Conservation (phyloP, 805 yeast species). For the Isabelozyma gotoi region DNA sequence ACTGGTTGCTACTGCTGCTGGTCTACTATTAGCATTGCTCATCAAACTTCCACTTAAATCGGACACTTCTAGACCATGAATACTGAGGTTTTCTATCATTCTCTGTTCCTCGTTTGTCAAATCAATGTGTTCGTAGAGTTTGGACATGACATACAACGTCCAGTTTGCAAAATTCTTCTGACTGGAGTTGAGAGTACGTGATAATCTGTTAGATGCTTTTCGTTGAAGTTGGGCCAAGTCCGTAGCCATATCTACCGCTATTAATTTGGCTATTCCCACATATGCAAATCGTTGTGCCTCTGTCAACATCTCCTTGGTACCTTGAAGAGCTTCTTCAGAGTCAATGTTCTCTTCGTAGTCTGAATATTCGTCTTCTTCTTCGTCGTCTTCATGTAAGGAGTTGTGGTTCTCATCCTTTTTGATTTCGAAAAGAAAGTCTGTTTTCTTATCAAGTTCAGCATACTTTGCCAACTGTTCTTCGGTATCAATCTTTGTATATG, state of each 20-base stretch:
- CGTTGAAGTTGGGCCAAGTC: conserved; percentile 61
- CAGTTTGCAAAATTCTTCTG: conserved; percentile 83
- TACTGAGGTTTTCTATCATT: conserved; percentile 84
- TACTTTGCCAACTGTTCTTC: conserved; percentile 83
- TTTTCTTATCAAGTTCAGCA: conserved; percentile 47
- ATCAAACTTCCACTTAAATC: conserved; percentile 70
- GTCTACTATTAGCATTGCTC: conserved; percentile 7
- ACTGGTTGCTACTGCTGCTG: conserved; percentile 3
- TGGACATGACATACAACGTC: conserved; percentile 70
- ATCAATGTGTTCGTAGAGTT: conserved; percentile 80
- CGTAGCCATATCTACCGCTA: conserved; percentile 78
- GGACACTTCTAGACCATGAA: conserved; percentile 74
- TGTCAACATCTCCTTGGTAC: conserved; percentile 76
- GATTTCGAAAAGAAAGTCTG: conserved; percentile 49
- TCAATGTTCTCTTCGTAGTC: conserved; percentile 41
- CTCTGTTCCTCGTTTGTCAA: conserved; percentile 69
- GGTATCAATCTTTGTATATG: conserved; percentile 86
- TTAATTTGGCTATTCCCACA: conserved; percentile 76
- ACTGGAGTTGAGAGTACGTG: conserved; percentile 60
- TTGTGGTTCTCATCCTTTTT: conserved; percentile 21
- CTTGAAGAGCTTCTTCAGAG: conserved; percentile 66
- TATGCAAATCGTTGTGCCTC: conserved; percentile 91
- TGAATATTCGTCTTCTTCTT: conserved; percentile 23
- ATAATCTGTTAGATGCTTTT: conserved; percentile 52
- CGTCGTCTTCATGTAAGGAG: conserved; percentile 22